A percentile compares a stretch with the other conserved stretches of the same genome.
These are phyloP conservation scores for Coemansia sp. DNA, from an alignment of 192 early-diverging fungal genomes.

Conservation along the genomic window DNA sequence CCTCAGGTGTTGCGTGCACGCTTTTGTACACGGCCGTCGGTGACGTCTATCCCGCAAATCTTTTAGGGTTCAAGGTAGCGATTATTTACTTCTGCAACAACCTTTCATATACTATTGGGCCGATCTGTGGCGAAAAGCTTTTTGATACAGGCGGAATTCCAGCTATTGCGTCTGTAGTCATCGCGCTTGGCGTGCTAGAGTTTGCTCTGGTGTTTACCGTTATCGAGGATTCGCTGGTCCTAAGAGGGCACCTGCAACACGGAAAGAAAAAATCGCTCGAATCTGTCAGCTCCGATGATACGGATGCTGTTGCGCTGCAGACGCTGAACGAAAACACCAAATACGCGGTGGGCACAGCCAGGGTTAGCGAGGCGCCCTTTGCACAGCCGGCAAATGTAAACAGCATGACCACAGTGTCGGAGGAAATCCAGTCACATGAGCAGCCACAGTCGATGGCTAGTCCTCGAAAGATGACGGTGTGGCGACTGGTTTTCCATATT, in stretches of 20 bases:
- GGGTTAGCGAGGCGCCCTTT: background rate
- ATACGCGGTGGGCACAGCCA: background rate
- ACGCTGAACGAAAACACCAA: background rate
- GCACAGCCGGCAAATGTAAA: background rate
- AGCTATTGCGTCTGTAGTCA: conserved; percentile 25
- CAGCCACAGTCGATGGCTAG: background rate
- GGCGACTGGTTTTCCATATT: conserved; percentile 15
- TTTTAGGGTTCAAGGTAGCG: conserved; percentile 41
- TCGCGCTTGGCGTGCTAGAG: conserved; percentile 32
- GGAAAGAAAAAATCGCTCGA: background rate
- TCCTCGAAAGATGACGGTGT: conserved; percentile 12
- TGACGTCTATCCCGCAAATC: conserved; percentile 36
- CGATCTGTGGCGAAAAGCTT: conserved; percentile 31
- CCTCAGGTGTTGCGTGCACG: conserved; percentile 31
- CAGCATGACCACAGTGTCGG: background rate
- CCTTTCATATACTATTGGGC: conserved; percentile 39
- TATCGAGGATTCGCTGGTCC: conserved; percentile 30
- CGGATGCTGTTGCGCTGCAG: background rate
- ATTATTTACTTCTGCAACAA: conserved; percentile 36
- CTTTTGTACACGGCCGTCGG: conserved; percentile 37
- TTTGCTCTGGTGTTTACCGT: conserved; percentile 13
- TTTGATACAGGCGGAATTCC: conserved; percentile 21
- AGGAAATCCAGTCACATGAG: conserved; percentile 4
- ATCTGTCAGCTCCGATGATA: background rate
- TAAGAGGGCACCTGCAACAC: background rate